Percentiles rank a stretch among this genome's conserved stretches.
Evolutionary conservation across 1,139 yeast genomes (phyloP).

Genomic region (Zygosaccharomyces sapae): DNA sequence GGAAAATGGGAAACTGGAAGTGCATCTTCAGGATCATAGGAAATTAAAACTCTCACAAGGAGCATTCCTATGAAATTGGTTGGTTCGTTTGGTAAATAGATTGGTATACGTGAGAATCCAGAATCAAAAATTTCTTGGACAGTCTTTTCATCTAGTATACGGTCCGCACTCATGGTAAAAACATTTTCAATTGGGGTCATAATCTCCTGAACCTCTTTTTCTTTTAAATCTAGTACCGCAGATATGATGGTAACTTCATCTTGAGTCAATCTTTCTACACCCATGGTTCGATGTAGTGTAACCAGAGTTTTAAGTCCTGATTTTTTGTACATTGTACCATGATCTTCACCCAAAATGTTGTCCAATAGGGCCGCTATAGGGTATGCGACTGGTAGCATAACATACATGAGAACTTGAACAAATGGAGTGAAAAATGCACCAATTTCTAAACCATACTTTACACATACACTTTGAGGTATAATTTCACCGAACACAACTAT

Average conservation of each 20-base stretch:
- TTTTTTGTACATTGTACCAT: constrained; percentile 90
- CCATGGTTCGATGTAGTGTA: constrained; percentile 90
- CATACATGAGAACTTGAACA: constrained; percentile 77
- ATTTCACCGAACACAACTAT: constrained; percentile 95
- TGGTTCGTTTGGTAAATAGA: constrained; percentile 86
- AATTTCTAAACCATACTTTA: constrained; percentile 83
- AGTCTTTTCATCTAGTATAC: constrained; percentile 73
- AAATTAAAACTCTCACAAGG: constrained; percentile 82
- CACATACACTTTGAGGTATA: constrained; percentile 91
- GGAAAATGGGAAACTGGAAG: constrained; percentile 92
- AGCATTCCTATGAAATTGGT: constrained; percentile 92
- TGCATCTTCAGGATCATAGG: constrained; percentile 96
- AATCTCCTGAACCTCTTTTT: constrained; percentile 76
- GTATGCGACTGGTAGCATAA: constrained; percentile 88
- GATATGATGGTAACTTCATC: constrained; percentile 96
- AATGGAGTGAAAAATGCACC: constrained; percentile 92
- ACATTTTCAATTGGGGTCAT: constrained; percentile 96
- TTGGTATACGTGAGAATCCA: constrained; percentile 95
- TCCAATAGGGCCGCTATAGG: constrained; percentile 84
- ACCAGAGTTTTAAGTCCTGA: constrained; percentile 92
- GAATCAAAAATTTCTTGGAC: constrained; percentile 90
- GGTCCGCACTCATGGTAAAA: constrained; percentile 82
- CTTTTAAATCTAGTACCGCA: constrained; percentile 90
- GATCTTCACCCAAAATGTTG: constrained; percentile 85
- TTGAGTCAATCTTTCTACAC: constrained; percentile 84